Evolutionary conservation across 441 rosid species (phyloP).

Genomic region (Populus hybrid): DNA sequence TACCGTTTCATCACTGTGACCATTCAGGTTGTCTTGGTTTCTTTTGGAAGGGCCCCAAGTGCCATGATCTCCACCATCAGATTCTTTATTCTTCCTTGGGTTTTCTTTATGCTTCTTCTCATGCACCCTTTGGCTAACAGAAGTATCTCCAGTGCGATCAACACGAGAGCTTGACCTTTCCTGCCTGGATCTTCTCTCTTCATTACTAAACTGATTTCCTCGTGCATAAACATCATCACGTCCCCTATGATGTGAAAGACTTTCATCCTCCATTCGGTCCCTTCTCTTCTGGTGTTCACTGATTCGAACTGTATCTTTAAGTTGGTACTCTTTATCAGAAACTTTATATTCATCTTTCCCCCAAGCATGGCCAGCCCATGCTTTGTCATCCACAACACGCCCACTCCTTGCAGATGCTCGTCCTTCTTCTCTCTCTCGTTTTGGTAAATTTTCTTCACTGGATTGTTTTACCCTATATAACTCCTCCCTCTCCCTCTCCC

Average conservation of each 20-base stretch:
- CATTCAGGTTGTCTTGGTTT: slow-evolving; percentile 69
- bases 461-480: slow-evolving; percentile 51
- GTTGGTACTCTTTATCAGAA: slow-evolving; percentile 64
- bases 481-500: slow-evolving; percentile 65
- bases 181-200: slow-evolving; percentile 74
- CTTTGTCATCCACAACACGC: slow-evolving; percentile 72
- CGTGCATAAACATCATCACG: slow-evolving; percentile 60
- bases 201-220: slow-evolving; percentile 44
- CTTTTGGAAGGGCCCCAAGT: slow-evolving; percentile 48
- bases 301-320: slow-evolving; percentile 61
- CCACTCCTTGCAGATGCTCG: slow-evolving; percentile 53
- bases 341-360: slow-evolving; percentile 62
- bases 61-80: slow-evolving; percentile 56
- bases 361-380: slow-evolving; percentile 52
- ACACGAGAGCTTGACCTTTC: slow-evolving; percentile 60
- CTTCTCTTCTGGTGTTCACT: slow-evolving; percentile 72
- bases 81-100: slow-evolving; percentile 62
- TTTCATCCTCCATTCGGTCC: slow-evolving; percentile 67
- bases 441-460: slow-evolving; percentile 57
- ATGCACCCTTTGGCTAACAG: slow-evolving; percentile 59
- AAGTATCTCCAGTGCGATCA: slow-evolving; percentile 48
- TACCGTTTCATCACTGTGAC: slow-evolving; percentile 67
- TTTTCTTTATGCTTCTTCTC: slow-evolving; percentile 73
- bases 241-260: slow-evolving; percentile 53
- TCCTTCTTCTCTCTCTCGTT: slow-evolving; percentile 73